Percentiles rank a stretch among this genome's conserved stretches.
phyloP scores from a whole-genome alignment of 768 basidiomycete species.

The Cubamyces lactineus region DNA sequence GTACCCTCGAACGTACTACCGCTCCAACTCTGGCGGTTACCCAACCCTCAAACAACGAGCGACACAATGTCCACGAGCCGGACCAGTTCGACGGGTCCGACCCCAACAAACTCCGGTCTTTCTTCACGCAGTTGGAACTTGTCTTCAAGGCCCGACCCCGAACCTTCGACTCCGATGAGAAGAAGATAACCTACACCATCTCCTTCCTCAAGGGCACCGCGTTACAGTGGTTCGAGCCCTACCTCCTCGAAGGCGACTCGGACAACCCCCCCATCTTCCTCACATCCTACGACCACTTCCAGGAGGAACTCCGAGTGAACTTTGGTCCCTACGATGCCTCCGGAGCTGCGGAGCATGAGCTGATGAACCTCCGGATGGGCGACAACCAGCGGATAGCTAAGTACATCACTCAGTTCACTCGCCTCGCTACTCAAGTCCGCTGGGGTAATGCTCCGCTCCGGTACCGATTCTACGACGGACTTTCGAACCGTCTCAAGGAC shows the following conservation, averaged over 20 bases:
- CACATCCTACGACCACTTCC: not conserved
- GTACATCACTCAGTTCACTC: no score
- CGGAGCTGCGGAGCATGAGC: conserved; percentile 5
- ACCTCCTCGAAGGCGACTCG: no score
- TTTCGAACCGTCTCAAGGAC: conserved; percentile 21
- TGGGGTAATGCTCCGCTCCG: no score
- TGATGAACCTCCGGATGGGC: not conserved
- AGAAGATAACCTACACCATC: conserved; percentile 9
- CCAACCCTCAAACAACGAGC: no score
- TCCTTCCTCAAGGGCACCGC: conserved; percentile 4
- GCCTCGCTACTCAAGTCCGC: no score
- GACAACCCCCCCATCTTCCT: not conserved
- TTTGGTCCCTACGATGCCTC: not conserved
- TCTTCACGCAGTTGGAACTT: conserved; percentile 4
- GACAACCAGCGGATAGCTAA: conserved; percentile 14
- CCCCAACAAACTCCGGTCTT: not conserved
- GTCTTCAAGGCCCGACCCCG: not conserved
- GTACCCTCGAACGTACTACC: no score
- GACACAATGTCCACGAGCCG: no score
- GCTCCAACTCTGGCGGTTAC: no score
- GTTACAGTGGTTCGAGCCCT: no score
- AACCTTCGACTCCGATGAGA: conserved; percentile 4
- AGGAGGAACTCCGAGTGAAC: conserved; percentile 9
- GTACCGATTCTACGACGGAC: conserved; percentile 23
- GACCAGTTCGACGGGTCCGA: no score